Evolutionary conservation across 2,329 filamentous ascomycete species (phyloP).

Genomic region (Byssoonygena ceratinophila): DNA sequence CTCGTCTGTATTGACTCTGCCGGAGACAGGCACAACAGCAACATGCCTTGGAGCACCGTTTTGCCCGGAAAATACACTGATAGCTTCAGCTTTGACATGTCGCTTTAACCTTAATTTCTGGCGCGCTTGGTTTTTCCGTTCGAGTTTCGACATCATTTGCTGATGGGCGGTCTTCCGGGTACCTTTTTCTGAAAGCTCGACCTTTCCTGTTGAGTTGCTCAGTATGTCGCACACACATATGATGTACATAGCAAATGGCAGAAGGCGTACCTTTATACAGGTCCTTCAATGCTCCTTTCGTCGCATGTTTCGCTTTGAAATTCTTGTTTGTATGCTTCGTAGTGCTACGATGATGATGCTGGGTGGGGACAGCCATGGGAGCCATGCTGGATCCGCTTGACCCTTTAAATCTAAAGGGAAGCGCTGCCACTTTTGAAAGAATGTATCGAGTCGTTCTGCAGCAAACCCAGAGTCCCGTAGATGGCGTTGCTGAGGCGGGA

Average conservation of each 20-base stretch:
- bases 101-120: slow-evolving; percentile 78
- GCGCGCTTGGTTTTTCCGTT: slow-evolving; percentile 87
- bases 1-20: slow-evolving; percentile 55
- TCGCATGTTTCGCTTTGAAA: slow-evolving; percentile 85
- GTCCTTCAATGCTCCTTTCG: slow-evolving; percentile 78
- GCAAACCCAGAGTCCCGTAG: neutral
- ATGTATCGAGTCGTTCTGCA: neutral
- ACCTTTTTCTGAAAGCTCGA: slow-evolving; percentile 59
- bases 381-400: slow-evolving; percentile 58
- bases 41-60: slow-evolving; percentile 82
- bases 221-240: neutral
- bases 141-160: slow-evolving; percentile 94
- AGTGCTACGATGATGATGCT: slow-evolving; percentile 81
- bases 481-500: neutral
- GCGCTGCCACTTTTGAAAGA: slow-evolving; percentile 23
- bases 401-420: slow-evolving; percentile 82
- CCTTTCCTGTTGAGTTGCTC: slow-evolving; percentile 52
- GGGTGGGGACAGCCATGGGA: slow-evolving; percentile 47
- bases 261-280: slow-evolving; percentile 58
- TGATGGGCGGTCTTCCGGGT: slow-evolving; percentile 83
- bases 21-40: slow-evolving; percentile 73
- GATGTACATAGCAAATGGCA: neutral
- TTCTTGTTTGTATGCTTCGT: slow-evolving; percentile 81
- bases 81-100: slow-evolving; percentile 67
- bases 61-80: slow-evolving; percentile 70